A percentile compares a stretch with the other conserved stretches of the same genome.
Conservation (phyloP, 164 flowering plant species). For the Nymphaea colorata region DNA sequence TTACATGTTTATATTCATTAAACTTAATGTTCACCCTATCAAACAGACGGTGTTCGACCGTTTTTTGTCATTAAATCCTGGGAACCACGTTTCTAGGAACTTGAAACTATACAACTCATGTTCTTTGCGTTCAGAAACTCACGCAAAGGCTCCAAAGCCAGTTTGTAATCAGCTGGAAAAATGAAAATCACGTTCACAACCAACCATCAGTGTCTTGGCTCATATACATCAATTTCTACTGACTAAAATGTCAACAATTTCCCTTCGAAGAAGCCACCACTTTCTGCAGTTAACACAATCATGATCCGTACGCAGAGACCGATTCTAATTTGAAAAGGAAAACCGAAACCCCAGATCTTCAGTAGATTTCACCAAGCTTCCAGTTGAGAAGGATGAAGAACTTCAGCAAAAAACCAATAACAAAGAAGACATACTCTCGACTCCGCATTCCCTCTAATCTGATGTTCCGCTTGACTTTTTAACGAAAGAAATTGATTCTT, state of each 20-base stretch:
- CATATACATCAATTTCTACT: neutral
- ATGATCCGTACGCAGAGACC: neutral
- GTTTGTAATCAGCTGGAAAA: too few species aligned
- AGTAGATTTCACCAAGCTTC: neutral
- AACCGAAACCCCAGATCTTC: neutral
- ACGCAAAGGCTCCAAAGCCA: too few species aligned
- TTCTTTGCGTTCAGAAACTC: neutral
- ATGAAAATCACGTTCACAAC: neutral
- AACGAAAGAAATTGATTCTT: too few species aligned
- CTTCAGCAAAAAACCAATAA: neutral
- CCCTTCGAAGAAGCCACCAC: neutral
- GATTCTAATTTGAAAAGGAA: neutral
- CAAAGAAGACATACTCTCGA: neutral
- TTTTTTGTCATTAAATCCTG: neutral
- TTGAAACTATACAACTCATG: neutral
- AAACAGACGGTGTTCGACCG: neutral
- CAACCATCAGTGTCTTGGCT: neutral
- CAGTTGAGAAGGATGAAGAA: neutral
- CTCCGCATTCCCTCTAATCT: neutral
- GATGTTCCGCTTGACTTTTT: neutral
- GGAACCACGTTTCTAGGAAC: neutral
- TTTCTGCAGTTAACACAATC: neutral
- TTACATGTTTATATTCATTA: too few species aligned
- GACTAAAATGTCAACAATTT: neutral
- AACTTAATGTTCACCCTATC: too few species aligned